Evolutionary conservation across 768 basidiomycete genomes (phyloP).

Genomic region (Kwoniella pini): DNA sequence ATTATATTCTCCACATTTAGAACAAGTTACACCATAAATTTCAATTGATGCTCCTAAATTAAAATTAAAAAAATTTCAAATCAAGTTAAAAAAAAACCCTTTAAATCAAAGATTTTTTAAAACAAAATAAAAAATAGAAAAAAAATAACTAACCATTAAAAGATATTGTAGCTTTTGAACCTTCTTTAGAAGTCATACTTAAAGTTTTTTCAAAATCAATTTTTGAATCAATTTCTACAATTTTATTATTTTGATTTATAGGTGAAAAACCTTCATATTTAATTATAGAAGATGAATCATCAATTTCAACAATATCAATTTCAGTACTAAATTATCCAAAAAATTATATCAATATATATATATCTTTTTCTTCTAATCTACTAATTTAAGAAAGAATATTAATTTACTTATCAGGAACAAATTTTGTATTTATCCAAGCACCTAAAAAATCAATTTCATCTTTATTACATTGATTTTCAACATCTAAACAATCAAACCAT

Average conservation of each 20-base stretch:
- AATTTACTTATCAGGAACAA: constrained; percentile 25
- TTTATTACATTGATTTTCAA: background rate
- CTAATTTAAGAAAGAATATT: no score
- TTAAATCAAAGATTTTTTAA: no score
- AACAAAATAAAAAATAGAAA: no score
- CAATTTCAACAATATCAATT: constrained; percentile 14
- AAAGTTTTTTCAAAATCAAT: constrained; percentile 32
- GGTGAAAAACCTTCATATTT: constrained; percentile 25
- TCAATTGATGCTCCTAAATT: constrained; percentile 32
- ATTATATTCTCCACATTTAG: constrained; percentile 22
- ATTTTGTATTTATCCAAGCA: constrained; percentile 18
- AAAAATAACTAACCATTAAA: constrained; percentile 32
- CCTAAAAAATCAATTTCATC: constrained; percentile 14
- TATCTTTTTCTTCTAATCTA: background rate
- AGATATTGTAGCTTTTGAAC: constrained; percentile 31
- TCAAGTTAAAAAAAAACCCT: no score
- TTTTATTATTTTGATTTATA: background rate
- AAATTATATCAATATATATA: background rate
- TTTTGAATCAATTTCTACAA: background rate
- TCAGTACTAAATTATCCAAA: no score
- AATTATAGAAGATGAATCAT: constrained; percentile 19
- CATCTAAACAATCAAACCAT: constrained; percentile 2
- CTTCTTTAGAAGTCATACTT: constrained; percentile 28
- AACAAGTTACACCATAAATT: constrained; percentile 30
- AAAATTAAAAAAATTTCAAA: background rate